Base-by-base conservation (phyloP, 169 alveolate species). In the Eimeria necatrix region DNA sequence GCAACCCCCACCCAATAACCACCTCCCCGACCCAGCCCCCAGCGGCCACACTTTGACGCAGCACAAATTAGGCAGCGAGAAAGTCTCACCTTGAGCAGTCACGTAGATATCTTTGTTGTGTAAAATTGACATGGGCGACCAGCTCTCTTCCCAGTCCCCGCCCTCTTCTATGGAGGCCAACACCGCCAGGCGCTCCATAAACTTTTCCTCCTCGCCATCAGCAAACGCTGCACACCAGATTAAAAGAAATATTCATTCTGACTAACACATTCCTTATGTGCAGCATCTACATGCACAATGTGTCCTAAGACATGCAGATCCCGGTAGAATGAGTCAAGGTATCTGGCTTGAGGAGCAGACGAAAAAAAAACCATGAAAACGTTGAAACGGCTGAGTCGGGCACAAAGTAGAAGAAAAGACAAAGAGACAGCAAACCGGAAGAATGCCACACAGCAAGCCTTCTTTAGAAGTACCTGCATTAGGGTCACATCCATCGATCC, bases 91-190 rank as follows among this genome's bases (percentile, higher is more conserved):
- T 3, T 68, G 70, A 16, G 93, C 18, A 14, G 70, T 46, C 32
- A 59, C 56, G 70, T 86, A 86, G 26, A 24, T 49, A 10, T 86
- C 84, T 2, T 51, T 26, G 53, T 24, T 24, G 14, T 59, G 10
- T 20, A 86, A 51, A 20, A 86, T 60, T 14, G 64, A 41, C 22
- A 83, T 18, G 22, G 93, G 93, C 22, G 93, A 86, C 93, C 93
- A 86, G 20, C 59, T 4, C 5, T 86, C 93, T 48, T 20, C 32
- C 93, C 93, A 86, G 16, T 86, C 85, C 49, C 51, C 93, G 49
- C 56, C 49, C 51, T 60, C 93, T 68, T 86, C 93, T 14, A 86
- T 12, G 10, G 84, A 81, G 53, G 93, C 60, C 48, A 64, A 22
- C 8, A 86, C 93, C 5, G 61, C 48, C 48, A 86, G 32, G 41